phyloP scores from a whole-genome alignment of 805 yeast species.

The Ogataea henricii region DNA sequence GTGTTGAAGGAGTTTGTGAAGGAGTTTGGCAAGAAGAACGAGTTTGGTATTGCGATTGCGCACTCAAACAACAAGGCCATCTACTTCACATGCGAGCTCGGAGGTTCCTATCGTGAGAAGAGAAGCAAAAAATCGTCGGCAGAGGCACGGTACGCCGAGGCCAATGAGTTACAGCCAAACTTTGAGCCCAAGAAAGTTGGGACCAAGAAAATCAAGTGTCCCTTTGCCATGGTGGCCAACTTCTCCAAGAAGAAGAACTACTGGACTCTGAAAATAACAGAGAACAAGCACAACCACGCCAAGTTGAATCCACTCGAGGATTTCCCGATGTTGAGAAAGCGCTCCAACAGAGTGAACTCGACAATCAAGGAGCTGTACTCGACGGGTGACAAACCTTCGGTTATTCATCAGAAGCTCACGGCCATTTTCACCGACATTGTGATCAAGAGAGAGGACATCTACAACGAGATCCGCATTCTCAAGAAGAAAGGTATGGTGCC shows the following conservation, averaged over 20 bases:
- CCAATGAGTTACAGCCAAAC: slow-evolving; percentile 25
- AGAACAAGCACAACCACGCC: slow-evolving; percentile 61
- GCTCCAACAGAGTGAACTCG: slow-evolving; percentile 53
- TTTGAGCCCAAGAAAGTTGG: slow-evolving; percentile 31
- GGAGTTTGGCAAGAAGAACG: slow-evolving; percentile 58
- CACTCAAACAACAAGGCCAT: slow-evolving; percentile 60
- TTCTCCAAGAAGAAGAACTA: slow-evolving; percentile 49
- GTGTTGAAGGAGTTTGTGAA: slow-evolving; percentile 55
- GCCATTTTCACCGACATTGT: slow-evolving; percentile 54
- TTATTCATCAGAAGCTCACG: slow-evolving; percentile 52
- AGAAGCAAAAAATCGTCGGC: slow-evolving; percentile 33
- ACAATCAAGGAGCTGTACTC: slow-evolving; percentile 54
- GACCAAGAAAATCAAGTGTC: slow-evolving; percentile 56
- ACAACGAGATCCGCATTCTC: slow-evolving; percentile 57
- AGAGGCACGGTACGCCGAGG: slow-evolving; percentile 24
- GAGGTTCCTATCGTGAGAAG: slow-evolving; percentile 57
- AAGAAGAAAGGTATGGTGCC: slow-evolving; percentile 47
- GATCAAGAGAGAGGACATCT: slow-evolving; percentile 58
- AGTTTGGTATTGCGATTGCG: slow-evolving; percentile 60
- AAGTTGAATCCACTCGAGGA: slow-evolving; percentile 55
- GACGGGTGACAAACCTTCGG: slow-evolving; percentile 56
- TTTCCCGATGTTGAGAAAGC: slow-evolving; percentile 58
- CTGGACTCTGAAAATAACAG: slow-evolving; percentile 55
- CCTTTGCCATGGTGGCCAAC: slow-evolving; percentile 60
- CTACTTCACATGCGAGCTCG: slow-evolving; percentile 59